Evolutionary conservation across 108 stramenopile genomes (phyloP).

Genomic region (Fragilaria radians): DNA sequence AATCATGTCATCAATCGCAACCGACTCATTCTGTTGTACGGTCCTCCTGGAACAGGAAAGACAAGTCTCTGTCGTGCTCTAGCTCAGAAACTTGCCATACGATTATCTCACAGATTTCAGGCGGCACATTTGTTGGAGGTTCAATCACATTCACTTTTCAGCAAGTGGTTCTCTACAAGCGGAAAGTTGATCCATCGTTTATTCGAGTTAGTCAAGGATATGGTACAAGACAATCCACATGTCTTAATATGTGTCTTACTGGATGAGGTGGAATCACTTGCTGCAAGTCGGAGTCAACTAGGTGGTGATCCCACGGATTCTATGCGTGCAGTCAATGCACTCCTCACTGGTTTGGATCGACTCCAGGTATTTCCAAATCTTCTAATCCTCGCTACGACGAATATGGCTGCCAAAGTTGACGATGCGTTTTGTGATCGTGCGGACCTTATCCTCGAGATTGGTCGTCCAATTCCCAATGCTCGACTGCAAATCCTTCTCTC

Average conservation of each 20-base stretch:
- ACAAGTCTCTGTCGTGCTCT: constrained; percentile 69
- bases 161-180: constrained; percentile 83
- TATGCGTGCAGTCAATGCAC: constrained; percentile 68
- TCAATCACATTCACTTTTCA: constrained; percentile 80
- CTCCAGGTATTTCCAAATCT: constrained; percentile 67
- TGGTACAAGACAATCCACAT: constrained; percentile 66
- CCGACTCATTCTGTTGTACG: constrained; percentile 76
- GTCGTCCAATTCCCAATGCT: constrained; percentile 43
- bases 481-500: constrained; percentile 53
- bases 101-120: constrained; percentile 40
- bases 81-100: constrained; percentile 73
- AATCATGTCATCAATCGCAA: constrained; percentile 67
- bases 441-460: constrained; percentile 65
- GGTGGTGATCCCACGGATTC: constrained; percentile 58
- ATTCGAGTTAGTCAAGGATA: constrained; percentile 66
- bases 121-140: constrained; percentile 63
- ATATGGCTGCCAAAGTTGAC: constrained; percentile 67
- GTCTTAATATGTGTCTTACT: constrained; percentile 69
- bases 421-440: constrained; percentile 80
- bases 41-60: constrained; percentile 44
- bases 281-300: constrained; percentile 20
- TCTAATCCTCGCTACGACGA: constrained; percentile 75
- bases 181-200: constrained; percentile 76
- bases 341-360: constrained; percentile 66
- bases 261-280: constrained; percentile 76